phyloP scores from a whole-genome alignment of 208 protist species.

The Trypanosoma grayi region DNA sequence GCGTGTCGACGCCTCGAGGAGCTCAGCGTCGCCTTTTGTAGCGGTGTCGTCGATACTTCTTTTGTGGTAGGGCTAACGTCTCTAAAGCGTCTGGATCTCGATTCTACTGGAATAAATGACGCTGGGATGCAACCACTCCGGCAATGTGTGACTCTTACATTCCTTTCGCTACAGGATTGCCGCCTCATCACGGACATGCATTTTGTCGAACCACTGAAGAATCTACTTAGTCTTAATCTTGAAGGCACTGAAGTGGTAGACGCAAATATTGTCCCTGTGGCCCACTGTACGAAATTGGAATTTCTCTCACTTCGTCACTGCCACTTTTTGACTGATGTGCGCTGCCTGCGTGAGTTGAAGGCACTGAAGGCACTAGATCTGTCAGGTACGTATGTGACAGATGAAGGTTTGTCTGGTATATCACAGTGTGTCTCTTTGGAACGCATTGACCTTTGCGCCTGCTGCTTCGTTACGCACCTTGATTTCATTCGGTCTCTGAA shows the following conservation, averaged over 20 bases:
- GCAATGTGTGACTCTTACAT: constrained; percentile 28
- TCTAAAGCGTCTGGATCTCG: constrained; percentile 46
- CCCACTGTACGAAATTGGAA: constrained; percentile 26
- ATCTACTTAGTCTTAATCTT: constrained; percentile 46
- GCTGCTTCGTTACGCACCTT: constrained; percentile 22
- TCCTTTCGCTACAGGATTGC: constrained; percentile 54
- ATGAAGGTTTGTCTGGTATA: constrained; percentile 21
- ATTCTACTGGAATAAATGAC: constrained; percentile 41
- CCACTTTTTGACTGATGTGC: constrained; percentile 33
- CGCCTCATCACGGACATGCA: constrained; percentile 18
- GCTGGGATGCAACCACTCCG: constrained; percentile 20
- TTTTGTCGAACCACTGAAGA: constrained; percentile 25
- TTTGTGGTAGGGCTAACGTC: constrained; percentile 33
- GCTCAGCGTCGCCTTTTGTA: constrained; percentile 49
- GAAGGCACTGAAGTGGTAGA: constrained; percentile 47
- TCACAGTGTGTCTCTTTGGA: constrained; percentile 24
- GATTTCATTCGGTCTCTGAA: constrained; percentile 15
- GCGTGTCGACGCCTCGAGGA: constrained; percentile 41
- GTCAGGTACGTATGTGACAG: constrained; percentile 30
- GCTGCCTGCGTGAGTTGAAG: constrained; percentile 24
- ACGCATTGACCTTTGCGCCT: constrained; percentile 20
- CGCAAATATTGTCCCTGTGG: constrained; percentile 26
- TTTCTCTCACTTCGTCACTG: constrained; percentile 53
- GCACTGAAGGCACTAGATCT: constrained; percentile 51
- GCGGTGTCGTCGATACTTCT: constrained; percentile 24